Evolutionary conservation across 2,329 filamentous ascomycete species (phyloP).

Genomic region (Hyphodiscus sp.): DNA sequence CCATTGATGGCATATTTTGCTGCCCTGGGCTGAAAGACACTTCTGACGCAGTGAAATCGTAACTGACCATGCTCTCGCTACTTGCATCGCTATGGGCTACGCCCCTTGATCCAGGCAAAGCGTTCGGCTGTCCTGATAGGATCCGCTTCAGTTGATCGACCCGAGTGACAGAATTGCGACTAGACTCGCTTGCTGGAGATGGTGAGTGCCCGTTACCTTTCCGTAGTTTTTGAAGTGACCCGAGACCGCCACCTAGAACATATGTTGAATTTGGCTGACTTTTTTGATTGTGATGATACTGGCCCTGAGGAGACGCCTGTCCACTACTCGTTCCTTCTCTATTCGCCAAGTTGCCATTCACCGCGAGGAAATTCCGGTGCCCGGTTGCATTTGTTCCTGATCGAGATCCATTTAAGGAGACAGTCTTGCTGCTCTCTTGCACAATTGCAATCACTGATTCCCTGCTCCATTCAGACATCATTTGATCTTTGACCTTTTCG

Average conservation of each 20-base stretch:
- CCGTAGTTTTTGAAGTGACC: conserved; percentile 39
- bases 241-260: conserved; percentile 27
- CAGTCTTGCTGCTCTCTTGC: conserved; percentile 62
- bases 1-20: conserved; percentile 14
- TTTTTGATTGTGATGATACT: conserved; percentile 13
- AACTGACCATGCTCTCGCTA: conserved; percentile 65
- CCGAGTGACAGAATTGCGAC: conserved; percentile 47
- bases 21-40: conserved; percentile 46
- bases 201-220: conserved; percentile 50
- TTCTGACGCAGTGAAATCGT: conserved; percentile 62
- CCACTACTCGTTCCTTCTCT: conserved; percentile 33
- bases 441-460: conserved; percentile 64
- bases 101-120: conserved; percentile 33
- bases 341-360: conserved; percentile 42
- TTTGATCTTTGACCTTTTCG: conserved; percentile 60
- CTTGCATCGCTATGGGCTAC: conserved; percentile 45
- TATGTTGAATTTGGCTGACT: conserved; percentile 27
- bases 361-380: conserved; percentile 49
- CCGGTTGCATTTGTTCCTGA: conserved; percentile 47
- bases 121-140: conserved; percentile 43
- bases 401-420: conserved; percentile 70
- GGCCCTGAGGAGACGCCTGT: conserved; percentile 39
- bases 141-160: conserved; percentile 60
- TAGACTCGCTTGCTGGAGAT: conserved; percentile 34
- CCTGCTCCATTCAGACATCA: conserved; percentile 74